Evolutionary conservation across 352 stramenopile genomes (phyloP).

Genomic region (Phytopythium mirpurense): DNA sequence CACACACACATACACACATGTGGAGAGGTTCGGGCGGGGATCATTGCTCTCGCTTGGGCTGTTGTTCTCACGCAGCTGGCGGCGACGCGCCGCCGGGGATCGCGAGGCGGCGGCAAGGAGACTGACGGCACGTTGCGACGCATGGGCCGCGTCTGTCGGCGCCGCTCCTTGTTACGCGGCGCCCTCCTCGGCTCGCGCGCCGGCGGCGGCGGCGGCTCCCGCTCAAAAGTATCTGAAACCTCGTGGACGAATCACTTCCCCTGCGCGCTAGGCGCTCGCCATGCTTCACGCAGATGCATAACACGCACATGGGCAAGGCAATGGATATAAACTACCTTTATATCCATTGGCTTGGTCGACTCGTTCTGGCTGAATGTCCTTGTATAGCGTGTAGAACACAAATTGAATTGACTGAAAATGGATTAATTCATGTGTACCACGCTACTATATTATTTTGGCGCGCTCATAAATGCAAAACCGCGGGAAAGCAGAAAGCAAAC

Average conservation of each 20-base stretch:
- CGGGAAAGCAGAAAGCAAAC: no score
- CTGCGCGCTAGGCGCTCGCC: background rate
- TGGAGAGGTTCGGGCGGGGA: no score
- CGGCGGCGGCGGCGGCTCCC: conserved; percentile 1
- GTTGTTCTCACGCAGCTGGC: background rate
- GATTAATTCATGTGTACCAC: background rate
- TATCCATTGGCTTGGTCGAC: no score
- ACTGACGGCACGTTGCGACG: no score
- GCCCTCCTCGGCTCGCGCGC: background rate
- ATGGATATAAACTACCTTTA: no score
- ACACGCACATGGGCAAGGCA: no score
- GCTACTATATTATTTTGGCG: background rate
- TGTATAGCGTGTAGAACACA: no score
- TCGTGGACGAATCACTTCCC: conserved; percentile 23
- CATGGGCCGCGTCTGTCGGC: no score
- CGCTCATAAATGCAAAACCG: conserved; percentile 3
- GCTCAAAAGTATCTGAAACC: conserved; percentile 36
- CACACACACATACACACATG: no score
- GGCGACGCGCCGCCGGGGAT: background rate
- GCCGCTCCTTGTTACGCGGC: background rate
- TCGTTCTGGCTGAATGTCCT: no score
- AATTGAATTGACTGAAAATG: no score
- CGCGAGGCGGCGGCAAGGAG: background rate
- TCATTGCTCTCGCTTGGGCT: background rate
- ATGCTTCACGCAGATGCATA: background rate